These are phyloP conservation scores for Hypocrella siamensis DNA, from an alignment of 2,329 filamentous ascomycete species.

Conservation along the genomic window DNA sequence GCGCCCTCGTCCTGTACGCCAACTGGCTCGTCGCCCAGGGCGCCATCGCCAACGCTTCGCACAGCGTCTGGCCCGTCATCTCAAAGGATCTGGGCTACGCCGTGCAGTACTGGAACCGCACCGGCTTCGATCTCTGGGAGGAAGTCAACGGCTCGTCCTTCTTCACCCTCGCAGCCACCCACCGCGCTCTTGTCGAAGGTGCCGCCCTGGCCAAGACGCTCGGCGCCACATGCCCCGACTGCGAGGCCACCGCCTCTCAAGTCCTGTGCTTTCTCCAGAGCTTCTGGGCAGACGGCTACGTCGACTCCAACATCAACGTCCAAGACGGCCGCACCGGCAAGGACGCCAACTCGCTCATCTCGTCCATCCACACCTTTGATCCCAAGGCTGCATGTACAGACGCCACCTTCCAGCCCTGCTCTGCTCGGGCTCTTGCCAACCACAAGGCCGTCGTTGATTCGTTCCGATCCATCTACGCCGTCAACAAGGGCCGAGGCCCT, in stretches of 20 bases:
- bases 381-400: conserved; percentile 49
- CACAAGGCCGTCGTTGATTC: conserved; percentile 63
- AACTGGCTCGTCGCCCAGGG: conserved; percentile 56
- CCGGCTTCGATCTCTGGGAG: conserved; percentile 69
- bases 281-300: conserved; percentile 55
- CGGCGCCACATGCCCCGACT: conserved; percentile 42
- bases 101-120: conserved; percentile 52
- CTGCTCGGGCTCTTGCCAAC: conserved; percentile 51
- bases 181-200: conserved; percentile 56
- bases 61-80: conserved; percentile 56
- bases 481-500: conserved; percentile 50
- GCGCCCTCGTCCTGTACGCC: conserved; percentile 55
- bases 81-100: conserved; percentile 64
- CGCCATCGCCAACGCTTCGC: conserved; percentile 37
- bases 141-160: conserved; percentile 64
- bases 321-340: conserved; percentile 49
- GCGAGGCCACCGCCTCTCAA: conserved; percentile 49
- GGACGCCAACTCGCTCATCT: conserved; percentile 56
- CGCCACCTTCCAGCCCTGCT: conserved; percentile 66
- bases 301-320: conserved; percentile 53
- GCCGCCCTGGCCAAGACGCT: conserved; percentile 47
- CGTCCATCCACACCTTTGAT: conserved; percentile 55
- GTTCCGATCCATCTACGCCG: conserved; percentile 53
- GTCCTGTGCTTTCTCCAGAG: conserved; percentile 58
- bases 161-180: conserved; percentile 57